Conservation (phyloP, 1,139 yeast species). For the Candida tetrigidarum region DNA sequence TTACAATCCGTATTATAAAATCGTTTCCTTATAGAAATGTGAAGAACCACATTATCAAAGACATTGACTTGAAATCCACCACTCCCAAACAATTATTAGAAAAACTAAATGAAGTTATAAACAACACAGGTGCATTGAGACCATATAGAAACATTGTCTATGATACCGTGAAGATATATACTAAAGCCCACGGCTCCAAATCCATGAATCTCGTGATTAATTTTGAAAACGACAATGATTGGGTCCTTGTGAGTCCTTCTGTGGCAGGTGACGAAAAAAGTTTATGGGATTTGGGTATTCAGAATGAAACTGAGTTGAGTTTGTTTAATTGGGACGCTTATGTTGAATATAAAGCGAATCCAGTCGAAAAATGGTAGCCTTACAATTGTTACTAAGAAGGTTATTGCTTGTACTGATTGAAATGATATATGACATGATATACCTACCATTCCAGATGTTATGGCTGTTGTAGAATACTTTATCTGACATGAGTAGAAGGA, state of each 20-base stretch:
- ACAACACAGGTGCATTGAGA: constrained; percentile 70
- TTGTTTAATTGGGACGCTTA: constrained; percentile 72
- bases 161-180: constrained; percentile 82
- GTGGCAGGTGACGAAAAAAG: constrained; percentile 41
- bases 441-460: too few relatives aligned
- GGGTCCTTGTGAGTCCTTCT: constrained; percentile 55
- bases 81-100: constrained; percentile 69
- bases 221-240: constrained; percentile 65
- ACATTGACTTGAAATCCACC: constrained; percentile 71
- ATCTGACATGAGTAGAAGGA: too few relatives aligned
- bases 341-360: constrained; percentile 70
- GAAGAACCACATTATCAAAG: constrained; percentile 73
- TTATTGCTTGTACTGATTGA: too few relatives aligned
- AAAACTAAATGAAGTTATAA: constrained; percentile 48
- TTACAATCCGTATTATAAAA: constrained; percentile 86
- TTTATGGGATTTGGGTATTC: constrained; percentile 70
- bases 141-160: constrained; percentile 82
- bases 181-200: constrained; percentile 94
- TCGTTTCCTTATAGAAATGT: constrained; percentile 94
- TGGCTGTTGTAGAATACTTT: too few relatives aligned
- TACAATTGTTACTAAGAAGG: background rate
- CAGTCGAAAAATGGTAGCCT: constrained; percentile 85
- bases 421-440: background rate
- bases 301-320: constrained; percentile 92
- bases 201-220: constrained; percentile 92